Percentiles rank a stretch among this genome's conserved stretches.
Conservation (phyloP, 768 basidiomycete genomes). For the Paxillus rubicundulus region DNA sequence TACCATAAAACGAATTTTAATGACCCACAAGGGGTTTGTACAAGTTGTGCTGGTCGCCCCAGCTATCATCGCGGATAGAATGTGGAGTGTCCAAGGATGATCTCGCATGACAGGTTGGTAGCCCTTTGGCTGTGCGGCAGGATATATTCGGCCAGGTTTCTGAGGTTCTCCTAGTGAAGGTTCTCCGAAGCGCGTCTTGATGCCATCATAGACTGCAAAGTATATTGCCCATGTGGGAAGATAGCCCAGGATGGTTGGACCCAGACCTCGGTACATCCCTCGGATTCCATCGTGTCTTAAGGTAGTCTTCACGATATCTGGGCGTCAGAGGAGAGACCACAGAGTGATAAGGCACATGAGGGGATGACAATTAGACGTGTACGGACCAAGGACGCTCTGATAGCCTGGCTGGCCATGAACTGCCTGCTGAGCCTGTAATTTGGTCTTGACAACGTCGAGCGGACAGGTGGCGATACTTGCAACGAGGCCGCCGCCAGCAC, state of each 20-base stretch:
- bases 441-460: conserved; percentile 96
- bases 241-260: conserved; percentile 94
- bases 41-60: conserved; percentile 90
- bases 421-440: conserved; percentile 88
- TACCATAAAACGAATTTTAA: conserved; percentile 99
- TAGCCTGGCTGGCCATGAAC: conserved; percentile 70
- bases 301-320: conserved; percentile 58
- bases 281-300: conserved; percentile 68
- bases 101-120: conserved; percentile 80
- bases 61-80: conserved; percentile 93
- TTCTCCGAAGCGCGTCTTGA: conserved; percentile 81
- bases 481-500: conserved; percentile 92
- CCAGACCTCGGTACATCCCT: conserved; percentile 95
- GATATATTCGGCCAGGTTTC: conserved; percentile 56
- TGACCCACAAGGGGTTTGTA: conserved; percentile 97
- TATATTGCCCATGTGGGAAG: conserved; percentile 99
- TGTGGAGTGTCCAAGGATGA: conserved; percentile 84
- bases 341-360: conserved; percentile 17
- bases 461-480: conserved; percentile 95
- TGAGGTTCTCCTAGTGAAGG: conserved; percentile 44
- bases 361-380: conserved; percentile 1
- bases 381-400: conserved; percentile 71
- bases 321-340: not conserved
- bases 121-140: conserved; percentile 81
- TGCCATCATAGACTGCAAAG: conserved; percentile 95